Percentiles rank a stretch among this genome's conserved stretches.
phyloP scores from a whole-genome alignment of 371 early-diverging fungal genomes.

The Circinella umbellata region DNA sequence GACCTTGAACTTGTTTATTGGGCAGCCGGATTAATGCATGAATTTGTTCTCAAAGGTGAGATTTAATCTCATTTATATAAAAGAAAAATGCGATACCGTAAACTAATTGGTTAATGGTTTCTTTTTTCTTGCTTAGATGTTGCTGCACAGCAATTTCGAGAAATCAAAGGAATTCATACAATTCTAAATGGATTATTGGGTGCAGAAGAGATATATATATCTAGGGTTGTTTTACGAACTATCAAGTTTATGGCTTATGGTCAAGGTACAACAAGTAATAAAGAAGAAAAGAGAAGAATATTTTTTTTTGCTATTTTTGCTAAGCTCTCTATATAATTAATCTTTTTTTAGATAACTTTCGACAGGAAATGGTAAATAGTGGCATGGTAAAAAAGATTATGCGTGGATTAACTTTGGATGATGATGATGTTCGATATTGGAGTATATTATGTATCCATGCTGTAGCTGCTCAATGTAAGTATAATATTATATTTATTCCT shows the following conservation, averaged over 20 bases:
- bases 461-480: slow-evolving; percentile 47
- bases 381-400: slow-evolving; percentile 69
- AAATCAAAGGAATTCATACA: slow-evolving; percentile 65
- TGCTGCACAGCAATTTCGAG: slow-evolving; percentile 60
- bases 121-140: slow-evolving; percentile 34
- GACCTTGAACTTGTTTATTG: slow-evolving; percentile 84
- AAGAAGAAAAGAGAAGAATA: not conserved
- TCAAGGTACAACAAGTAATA: slow-evolving; percentile 45
- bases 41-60: slow-evolving; percentile 73
- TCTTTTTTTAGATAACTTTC: slow-evolving; percentile 31
- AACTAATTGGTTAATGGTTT: not conserved
- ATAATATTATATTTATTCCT: not conserved
- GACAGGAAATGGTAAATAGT: slow-evolving; percentile 57
- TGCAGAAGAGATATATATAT: slow-evolving; percentile 72
- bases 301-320: not conserved
- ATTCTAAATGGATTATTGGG: slow-evolving; percentile 60
- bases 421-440: slow-evolving; percentile 80
- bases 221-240: slow-evolving; percentile 71
- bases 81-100: not conserved
- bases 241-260: slow-evolving; percentile 73
- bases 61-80: not conserved
- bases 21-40: slow-evolving; percentile 82
- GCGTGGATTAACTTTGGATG: slow-evolving; percentile 67
- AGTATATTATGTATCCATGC: slow-evolving; percentile 64
- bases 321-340: not conserved